A percentile compares a stretch with the other conserved stretches of the same genome.
phyloP scores from a whole-genome alignment of 495 filamentous ascomycete species.

The Podospora pseudocomata region DNA sequence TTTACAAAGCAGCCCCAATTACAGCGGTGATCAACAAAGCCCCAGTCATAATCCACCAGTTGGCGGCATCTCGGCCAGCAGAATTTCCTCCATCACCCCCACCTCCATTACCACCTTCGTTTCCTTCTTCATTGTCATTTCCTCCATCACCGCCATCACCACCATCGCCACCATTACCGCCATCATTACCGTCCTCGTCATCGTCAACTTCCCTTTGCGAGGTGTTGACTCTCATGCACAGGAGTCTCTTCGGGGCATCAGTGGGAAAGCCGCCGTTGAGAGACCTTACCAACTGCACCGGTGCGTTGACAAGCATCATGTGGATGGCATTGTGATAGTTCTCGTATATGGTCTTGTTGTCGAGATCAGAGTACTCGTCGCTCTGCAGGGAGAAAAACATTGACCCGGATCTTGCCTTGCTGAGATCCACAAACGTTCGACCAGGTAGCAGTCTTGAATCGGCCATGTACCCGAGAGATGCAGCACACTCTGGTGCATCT shows the following conservation, averaged over 20 bases:
- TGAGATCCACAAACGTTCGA: not conserved
- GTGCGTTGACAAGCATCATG: not conserved
- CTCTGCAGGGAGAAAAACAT: not conserved
- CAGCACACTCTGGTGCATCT: not conserved
- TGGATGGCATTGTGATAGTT: not conserved
- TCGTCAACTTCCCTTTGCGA: not conserved
- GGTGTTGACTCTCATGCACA: not conserved
- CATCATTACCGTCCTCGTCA: not conserved
- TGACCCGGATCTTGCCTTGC: not conserved
- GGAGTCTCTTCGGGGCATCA: not conserved
- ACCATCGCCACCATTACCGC: not conserved
- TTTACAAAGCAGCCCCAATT: not conserved
- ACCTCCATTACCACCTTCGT: too few relatives aligned
- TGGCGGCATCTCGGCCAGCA: not conserved
- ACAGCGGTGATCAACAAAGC: not conserved
- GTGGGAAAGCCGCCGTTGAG: not conserved
- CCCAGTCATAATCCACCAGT: not conserved
- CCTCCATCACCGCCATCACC: not conserved
- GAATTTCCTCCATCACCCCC: too few relatives aligned
- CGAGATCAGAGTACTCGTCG: not conserved
- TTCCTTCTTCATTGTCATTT: not conserved
- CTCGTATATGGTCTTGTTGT: not conserved
- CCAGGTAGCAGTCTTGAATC: not conserved
- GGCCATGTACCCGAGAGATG: not conserved
- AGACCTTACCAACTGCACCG: not conserved